Percentiles rank a stretch among this genome's conserved stretches.
Conservation (phyloP, 345 rosid genomes). For the Euphorbia pulcherrima region DNA sequence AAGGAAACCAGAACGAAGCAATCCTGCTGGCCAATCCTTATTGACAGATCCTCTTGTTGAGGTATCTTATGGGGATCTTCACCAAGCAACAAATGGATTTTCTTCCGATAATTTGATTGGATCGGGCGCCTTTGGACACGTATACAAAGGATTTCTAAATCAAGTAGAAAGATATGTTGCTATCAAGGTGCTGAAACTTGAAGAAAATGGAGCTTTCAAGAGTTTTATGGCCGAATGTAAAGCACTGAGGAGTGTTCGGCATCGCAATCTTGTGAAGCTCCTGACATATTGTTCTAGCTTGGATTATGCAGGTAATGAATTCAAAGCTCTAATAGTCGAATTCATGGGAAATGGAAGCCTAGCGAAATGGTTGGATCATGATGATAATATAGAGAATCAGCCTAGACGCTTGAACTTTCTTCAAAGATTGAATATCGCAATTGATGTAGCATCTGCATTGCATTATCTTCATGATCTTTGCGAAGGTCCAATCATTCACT, state of each 20-base stretch:
- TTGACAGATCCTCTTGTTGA: not conserved
- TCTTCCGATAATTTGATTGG: conserved; percentile 2
- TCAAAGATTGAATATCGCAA: no score
- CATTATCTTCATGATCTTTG: no score
- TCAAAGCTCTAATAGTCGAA: not conserved
- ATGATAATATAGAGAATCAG: not conserved
- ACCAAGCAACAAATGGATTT: no score
- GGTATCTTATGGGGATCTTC: no score
- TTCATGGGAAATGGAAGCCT: not conserved
- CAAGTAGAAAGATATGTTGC: not conserved
- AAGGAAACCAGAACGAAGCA: not conserved
- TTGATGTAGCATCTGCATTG: no score
- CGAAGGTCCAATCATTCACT: no score
- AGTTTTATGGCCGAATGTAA: no score
- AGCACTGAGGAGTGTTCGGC: not conserved
- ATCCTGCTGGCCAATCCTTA: not conserved
- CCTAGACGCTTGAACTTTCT: not conserved
- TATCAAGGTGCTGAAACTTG: not conserved
- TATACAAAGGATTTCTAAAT: not conserved
- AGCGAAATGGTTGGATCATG: not conserved
- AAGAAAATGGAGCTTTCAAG: no score
- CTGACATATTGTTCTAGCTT: not conserved
- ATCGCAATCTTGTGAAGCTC: not conserved
- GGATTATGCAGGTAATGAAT: not conserved
- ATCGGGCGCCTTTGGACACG: conserved; percentile 1